Percentiles rank a stretch among this genome's conserved stretches.
phyloP scores from a whole-genome alignment of 805 yeast genomes.

The Teunomyces gatunensis region DNA sequence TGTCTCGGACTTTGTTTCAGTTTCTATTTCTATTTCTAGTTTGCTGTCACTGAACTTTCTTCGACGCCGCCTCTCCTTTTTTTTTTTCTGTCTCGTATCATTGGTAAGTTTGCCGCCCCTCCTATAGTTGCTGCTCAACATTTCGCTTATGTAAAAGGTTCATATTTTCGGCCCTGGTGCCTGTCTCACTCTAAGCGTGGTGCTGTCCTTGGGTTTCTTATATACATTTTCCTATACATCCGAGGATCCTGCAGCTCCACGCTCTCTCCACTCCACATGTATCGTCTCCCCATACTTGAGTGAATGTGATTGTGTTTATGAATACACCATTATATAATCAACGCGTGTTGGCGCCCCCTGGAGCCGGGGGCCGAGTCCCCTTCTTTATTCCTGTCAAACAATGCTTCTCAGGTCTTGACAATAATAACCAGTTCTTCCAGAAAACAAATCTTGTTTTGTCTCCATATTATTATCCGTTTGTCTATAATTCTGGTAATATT shows the following conservation, averaged over 20 bases:
- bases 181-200: background rate
- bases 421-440: too few relatives aligned
- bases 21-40: background rate
- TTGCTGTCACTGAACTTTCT: background rate
- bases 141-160: background rate
- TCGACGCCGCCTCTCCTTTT: background rate
- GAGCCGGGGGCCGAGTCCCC: too few relatives aligned
- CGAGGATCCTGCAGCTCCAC: background rate
- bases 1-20: background rate
- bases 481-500: too few relatives aligned
- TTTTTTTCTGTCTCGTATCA: background rate
- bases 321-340: too few relatives aligned
- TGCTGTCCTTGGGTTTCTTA: background rate
- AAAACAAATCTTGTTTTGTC: too few relatives aligned
- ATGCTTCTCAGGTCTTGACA: too few relatives aligned
- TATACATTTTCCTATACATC: background rate
- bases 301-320: background rate
- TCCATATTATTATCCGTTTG: too few relatives aligned
- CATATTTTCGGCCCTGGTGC: background rate
- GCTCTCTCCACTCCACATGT: background rate
- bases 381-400: too few relatives aligned
- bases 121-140: background rate
- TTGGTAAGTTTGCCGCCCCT: background rate
- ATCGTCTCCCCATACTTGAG: background rate
- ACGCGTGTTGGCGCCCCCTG: too few relatives aligned